Percentiles rank a stretch among this genome's conserved stretches.
Conservation (phyloP, 179 eudicot genomes). For the Heliamphora pulchella region DNA sequence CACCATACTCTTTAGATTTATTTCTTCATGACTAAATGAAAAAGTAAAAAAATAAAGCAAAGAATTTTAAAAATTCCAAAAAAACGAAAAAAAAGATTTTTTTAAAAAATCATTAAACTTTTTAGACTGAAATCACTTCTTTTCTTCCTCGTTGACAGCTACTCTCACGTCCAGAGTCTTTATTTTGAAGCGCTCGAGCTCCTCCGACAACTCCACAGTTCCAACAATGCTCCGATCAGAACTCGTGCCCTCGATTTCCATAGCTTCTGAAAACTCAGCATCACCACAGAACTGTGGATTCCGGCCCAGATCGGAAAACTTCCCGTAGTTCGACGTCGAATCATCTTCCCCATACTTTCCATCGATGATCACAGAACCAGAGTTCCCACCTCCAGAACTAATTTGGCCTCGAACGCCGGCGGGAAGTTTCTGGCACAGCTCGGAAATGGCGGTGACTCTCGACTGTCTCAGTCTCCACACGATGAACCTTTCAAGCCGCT, state of each 20-base stretch:
- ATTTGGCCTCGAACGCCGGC: not conserved
- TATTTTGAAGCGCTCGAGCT: constrained; percentile 9
- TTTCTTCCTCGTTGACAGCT: constrained; percentile 11
- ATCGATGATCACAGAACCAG: no score
- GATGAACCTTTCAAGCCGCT: constrained; percentile 16
- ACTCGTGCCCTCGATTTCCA: not conserved
- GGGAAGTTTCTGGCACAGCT: constrained; percentile 6
- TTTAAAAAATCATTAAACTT: no score
- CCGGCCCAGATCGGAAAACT: not conserved
- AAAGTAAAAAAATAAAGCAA: no score
- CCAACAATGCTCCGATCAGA: not conserved
- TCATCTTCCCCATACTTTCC: not conserved
- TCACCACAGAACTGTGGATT: not conserved
- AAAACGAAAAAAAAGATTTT: no score
- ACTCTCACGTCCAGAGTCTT: constrained; percentile 19
- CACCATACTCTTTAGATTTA: no score
- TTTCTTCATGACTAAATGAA: no score
- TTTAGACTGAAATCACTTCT: not conserved
- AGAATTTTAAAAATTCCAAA: no score
- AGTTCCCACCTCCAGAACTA: not conserved
- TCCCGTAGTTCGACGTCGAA: not conserved
- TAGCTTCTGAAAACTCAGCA: not conserved
- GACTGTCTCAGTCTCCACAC: constrained; percentile 13
- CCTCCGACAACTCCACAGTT: not conserved
- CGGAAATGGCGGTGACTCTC: constrained; percentile 2